Evolutionary conservation across 345 rosid genomes (phyloP), one percentile per base, ranked within the genome.

Genomic region (Combretum micranthum): DNA sequence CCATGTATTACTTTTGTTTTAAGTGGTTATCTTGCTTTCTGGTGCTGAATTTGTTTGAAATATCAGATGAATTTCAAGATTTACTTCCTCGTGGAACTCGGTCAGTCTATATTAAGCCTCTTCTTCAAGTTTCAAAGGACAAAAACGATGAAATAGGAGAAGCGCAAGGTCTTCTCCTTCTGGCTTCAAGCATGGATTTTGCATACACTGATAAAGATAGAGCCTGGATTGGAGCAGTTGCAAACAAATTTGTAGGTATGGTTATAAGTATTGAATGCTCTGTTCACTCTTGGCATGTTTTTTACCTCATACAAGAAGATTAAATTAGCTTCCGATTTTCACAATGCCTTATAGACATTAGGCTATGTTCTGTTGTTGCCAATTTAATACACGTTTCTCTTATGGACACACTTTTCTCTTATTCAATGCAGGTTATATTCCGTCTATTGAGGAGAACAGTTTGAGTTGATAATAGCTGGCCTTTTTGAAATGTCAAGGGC

Each of bases 191-290:
- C 67, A 69, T 73, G 57, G 70, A 64, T 55, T 88, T 78, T 73
- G 96, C 90, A 7, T 88, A 84, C 68, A 72, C 68, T 22, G 80
- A 92, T 55, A 86, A 88, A 73, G 95, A 88, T 63, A 84, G 82
- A 77, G 87, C 88, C 62, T 88, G 98, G 96, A 86, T 81, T 68
- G 71, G 56, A 86, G 90, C 83, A 42, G 60, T 86, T 64, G 85
- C 88, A 37, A 75, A 80, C 70, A 88, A 84, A 77, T 77, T 86
- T 61, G 56, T 70, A 77, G 78, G 86, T 77, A 70, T 77, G 72
- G 39, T 32, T 2, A 0, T 32, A 32, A 32, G 39, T 32, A 32
- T 32, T 7, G 39, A 32, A 32, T 32, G 39, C 1, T 32, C 7
- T 4, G 39, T 32, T 32, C 39, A 7, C 39, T 32, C 9, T 7